Base-by-base conservation (phyloP, 768 basidiomycete genomes). In the Lactifluus hygrophoroides region DNA sequence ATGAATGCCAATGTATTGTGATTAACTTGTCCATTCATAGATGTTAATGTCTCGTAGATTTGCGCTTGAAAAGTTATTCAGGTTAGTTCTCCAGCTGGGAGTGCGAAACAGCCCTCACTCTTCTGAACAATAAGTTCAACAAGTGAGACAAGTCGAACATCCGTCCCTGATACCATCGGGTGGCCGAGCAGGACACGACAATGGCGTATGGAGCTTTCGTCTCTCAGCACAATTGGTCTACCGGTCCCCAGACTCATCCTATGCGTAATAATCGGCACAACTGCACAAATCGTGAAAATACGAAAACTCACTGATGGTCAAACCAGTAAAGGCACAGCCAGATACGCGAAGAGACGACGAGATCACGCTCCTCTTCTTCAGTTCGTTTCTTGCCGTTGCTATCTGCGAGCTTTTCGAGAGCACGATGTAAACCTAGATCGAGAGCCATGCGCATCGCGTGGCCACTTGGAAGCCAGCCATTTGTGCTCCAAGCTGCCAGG, bases 261-360 rank as follows among this genome's bases (percentile, higher is more conserved):
- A 57, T 32, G 28, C 54, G 14, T 17, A 19, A 46, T 58, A 47
- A 48, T 61, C 47, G 48, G 34, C 59, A 69, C 54, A 27, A 13
- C 54, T 46, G 14, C 40, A 25, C 27, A 21, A 3, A 45, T 5
- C 49, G 40, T 17, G n/a, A 19, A 61, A 57, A 27, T 54, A 44
- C 23, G 9, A 54, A 54, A 30, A 76, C 86, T 61, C 66, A 91
- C 90, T 94, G 89, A 73, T 94, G 93, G 74, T 95, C 94, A 66
- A 95, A 92, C 90, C 92, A 92, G 69, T 94, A 95, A 43, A 95
- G 79, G 69, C 92, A 94, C 58, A 94, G 76, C 93, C 93, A 96
- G 61, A 94, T 92, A 51, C 94, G 80, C 2, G 92, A 90, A 60
- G 92, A 94, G 7, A 95, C 86, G 46, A 95, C 90, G 35, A 95